A percentile compares a stretch with the other conserved stretches of the same genome.
Evolutionary conservation across 2,329 filamentous ascomycete genomes (phyloP).

Genomic region (Paraphoma sp.): DNA sequence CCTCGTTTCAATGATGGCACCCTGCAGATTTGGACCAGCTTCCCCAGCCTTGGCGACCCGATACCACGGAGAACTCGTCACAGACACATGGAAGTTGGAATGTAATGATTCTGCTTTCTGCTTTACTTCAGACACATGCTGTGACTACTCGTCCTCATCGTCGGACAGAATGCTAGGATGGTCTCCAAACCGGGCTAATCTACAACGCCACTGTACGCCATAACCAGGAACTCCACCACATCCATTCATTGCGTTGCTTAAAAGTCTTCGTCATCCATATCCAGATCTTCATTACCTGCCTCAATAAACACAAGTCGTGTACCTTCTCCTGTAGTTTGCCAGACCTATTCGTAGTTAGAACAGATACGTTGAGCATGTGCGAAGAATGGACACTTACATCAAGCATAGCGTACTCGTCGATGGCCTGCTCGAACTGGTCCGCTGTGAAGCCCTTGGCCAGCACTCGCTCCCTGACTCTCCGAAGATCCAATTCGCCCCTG

Average conservation of each 20-base stretch:
- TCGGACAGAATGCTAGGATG: neutral
- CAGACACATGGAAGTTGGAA: neutral
- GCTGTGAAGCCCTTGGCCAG: constrained; percentile 96
- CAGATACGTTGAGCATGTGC: neutral
- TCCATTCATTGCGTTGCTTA: constrained; percentile 20
- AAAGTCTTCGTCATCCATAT: constrained; percentile 49
- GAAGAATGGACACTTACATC: constrained; percentile 71
- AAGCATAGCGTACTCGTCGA: constrained; percentile 87
- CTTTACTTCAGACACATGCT: neutral
- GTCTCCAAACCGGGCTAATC: constrained; percentile 12
- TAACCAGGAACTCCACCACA: constrained; percentile 21
- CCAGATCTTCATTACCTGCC: constrained; percentile 55
- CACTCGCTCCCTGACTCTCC: constrained; percentile 87
- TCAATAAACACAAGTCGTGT: constrained; percentile 63
- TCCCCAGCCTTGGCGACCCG: constrained; percentile 13
- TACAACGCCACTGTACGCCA: constrained; percentile 37
- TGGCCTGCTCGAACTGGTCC: constrained; percentile 84
- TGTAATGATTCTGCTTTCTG: too few species aligned
- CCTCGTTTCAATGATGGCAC: constrained; percentile 10
- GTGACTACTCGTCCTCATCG: neutral
- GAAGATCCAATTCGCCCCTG: constrained; percentile 79
- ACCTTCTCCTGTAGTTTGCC: constrained; percentile 63
- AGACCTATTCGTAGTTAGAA: constrained; percentile 54
- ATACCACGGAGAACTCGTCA: neutral
- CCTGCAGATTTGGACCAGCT: constrained; percentile 9